phyloP scores from a whole-genome alignment of 805 yeast genomes.

The Pichia eremophila region DNA sequence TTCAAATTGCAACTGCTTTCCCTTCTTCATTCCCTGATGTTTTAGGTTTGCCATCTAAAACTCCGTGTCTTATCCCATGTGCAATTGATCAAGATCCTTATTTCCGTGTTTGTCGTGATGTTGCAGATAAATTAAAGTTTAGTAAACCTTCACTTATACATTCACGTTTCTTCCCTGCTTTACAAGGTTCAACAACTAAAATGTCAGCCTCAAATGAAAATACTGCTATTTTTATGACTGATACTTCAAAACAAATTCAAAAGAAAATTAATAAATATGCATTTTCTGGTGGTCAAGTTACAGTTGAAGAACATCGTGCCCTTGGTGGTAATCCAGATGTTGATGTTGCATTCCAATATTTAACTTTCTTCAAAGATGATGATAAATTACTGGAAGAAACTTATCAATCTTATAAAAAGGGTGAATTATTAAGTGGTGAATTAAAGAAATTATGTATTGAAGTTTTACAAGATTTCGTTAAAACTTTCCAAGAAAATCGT shows the following conservation, averaged over 20 bases:
- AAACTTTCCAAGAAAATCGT: conserved; percentile 74
- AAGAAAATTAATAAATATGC: conserved; percentile 95
- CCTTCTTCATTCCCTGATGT: conserved; percentile 94
- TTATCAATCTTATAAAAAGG: conserved; percentile 59
- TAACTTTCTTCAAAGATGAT: conserved; percentile 83
- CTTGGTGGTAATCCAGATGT: conserved; percentile 92
- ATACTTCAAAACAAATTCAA: conserved; percentile 82
- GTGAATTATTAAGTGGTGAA: conserved; percentile 86
- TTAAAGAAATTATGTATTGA: conserved; percentile 82
- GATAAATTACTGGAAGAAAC: conserved; percentile 64
- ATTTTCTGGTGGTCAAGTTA: conserved; percentile 85
- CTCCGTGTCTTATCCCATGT: conserved; percentile 96
- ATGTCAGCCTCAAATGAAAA: conserved; percentile 94
- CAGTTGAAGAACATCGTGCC: conserved; percentile 83
- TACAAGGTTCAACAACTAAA: conserved; percentile 92
- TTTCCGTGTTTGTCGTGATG: conserved; percentile 95
- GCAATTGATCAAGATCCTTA: conserved; percentile 99
- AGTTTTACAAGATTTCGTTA: conserved; percentile 69
- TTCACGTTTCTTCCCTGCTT: conserved; percentile 94
- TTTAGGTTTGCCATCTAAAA: conserved; percentile 74
- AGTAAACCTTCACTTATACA: conserved; percentile 89
- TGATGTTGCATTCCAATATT: conserved; percentile 90
- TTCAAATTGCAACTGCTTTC: conserved; percentile 93
- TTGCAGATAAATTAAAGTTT: conserved; percentile 84
- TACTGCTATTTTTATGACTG: conserved; percentile 91